A percentile compares a stretch with the other conserved stretches of the same genome.
Evolutionary conservation across 345 rosid species (phyloP).

Genomic region (Turnera subulata): DNA sequence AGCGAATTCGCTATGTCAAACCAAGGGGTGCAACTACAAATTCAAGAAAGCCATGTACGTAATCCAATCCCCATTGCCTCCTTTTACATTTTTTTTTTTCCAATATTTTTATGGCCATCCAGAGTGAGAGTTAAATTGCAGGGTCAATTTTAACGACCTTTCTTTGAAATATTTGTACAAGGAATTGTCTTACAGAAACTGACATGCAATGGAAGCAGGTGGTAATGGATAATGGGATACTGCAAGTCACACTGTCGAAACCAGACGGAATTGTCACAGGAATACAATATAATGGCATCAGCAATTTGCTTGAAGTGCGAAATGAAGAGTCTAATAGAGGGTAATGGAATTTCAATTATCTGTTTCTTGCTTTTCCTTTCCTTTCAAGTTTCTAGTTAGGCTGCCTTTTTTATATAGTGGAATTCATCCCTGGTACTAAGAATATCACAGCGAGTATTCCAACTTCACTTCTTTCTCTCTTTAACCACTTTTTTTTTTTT

Average conservation of each 20-base stretch:
- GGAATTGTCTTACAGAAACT: neutral
- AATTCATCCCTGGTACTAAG: no score
- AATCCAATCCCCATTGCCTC: neutral
- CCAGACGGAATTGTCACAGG: slow-evolving; percentile 29
- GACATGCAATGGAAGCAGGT: slow-evolving; percentile 18
- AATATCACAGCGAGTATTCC: no score
- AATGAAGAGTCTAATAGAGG: slow-evolving; percentile 25
- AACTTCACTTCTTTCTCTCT: neutral
- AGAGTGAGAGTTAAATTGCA: no score
- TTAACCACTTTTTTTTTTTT: neutral
- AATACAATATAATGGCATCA: slow-evolving; percentile 17
- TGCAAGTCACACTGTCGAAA: slow-evolving; percentile 22
- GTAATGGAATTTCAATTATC: slow-evolving; percentile 6
- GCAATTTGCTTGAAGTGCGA: slow-evolving; percentile 22
- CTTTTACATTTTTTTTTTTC: no score
- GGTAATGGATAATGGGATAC: slow-evolving; percentile 28
- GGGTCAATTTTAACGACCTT: no score
- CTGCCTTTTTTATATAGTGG: no score
- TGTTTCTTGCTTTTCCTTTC: no score
- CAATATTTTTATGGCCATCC: no score
- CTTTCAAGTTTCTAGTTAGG: no score
- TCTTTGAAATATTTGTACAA: no score
- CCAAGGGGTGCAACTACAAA: slow-evolving; percentile 22
- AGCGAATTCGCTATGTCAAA: slow-evolving; percentile 17
- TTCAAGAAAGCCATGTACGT: slow-evolving; percentile 36